These are phyloP conservation scores for Fusarium begoniae DNA, from an alignment of 2,329 filamentous ascomycete species.

Conservation along the genomic window DNA sequence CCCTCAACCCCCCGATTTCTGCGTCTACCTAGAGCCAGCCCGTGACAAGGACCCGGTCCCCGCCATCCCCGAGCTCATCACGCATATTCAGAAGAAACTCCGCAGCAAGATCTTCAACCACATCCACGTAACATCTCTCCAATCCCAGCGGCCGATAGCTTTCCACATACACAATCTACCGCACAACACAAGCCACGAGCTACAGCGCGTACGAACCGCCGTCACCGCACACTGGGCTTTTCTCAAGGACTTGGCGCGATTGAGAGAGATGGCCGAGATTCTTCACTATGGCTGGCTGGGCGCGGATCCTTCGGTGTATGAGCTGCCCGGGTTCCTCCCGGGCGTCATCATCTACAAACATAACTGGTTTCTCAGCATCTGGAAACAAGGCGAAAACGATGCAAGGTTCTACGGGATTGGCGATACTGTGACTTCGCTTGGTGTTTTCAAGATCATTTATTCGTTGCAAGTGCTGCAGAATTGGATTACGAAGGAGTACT, in stretches of 20 bases:
- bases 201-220: background rate
- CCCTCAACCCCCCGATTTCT: background rate
- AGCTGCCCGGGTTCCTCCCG: background rate
- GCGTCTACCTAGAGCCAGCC: background rate
- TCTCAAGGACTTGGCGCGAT: background rate
- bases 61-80: background rate
- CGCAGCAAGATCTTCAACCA: background rate
- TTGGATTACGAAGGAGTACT: background rate
- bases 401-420: background rate
- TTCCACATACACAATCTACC: background rate
- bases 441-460: background rate
- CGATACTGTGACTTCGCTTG: background rate
- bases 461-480: background rate
- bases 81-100: background rate
- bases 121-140: background rate
- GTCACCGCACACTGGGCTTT: background rate
- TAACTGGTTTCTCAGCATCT: background rate
- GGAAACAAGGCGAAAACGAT: background rate
- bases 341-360: background rate
- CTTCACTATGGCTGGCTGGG: background rate
- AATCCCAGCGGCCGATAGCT: background rate
- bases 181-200: background rate
- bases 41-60: background rate
- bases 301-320: background rate
- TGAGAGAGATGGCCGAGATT: background rate